Evolutionary conservation across 345 rosid species (phyloP).

Genomic region (Eutrema heterophyllum): DNA sequence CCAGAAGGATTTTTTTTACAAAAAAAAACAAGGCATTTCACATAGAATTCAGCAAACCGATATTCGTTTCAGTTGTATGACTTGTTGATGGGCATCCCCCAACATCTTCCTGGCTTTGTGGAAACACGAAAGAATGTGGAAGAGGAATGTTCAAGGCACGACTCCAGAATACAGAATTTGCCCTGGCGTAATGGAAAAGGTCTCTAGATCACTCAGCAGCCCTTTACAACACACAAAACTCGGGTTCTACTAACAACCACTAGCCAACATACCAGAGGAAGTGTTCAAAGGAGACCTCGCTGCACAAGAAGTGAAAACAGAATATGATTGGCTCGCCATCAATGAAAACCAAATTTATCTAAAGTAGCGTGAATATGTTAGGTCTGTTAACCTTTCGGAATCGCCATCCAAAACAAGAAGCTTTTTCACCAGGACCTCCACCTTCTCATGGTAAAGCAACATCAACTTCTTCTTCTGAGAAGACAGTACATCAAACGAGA

Average conservation of each 20-base stretch:
- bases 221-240: not conserved
- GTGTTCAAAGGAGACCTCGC: conserved; percentile 69
- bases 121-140: conserved; percentile 83
- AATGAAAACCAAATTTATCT: not conserved
- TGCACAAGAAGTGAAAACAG: conserved; percentile 33
- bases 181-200: conserved; percentile 48
- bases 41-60: not conserved
- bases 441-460: conserved; percentile 61
- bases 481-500: not conserved
- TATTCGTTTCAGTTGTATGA: conserved; percentile 17
- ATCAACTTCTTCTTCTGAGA: conserved; percentile 66
- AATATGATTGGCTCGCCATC: not conserved
- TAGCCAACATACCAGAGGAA: conserved; percentile 68
- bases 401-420: conserved; percentile 66
- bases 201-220: conserved; percentile 1
- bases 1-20: not conserved
- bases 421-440: conserved; percentile 65
- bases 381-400: conserved; percentile 44
- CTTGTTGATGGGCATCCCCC: conserved; percentile 16
- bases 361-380: not conserved
- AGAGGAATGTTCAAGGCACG: conserved; percentile 94
- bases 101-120: conserved; percentile 45
- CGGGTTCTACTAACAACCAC: not conserved
- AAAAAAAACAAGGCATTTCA: not conserved
- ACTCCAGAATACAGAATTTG: conserved; percentile 91